Conservation (phyloP, 2,329 filamentous ascomycete genomes). For the Neofusicoccum ribis region DNA sequence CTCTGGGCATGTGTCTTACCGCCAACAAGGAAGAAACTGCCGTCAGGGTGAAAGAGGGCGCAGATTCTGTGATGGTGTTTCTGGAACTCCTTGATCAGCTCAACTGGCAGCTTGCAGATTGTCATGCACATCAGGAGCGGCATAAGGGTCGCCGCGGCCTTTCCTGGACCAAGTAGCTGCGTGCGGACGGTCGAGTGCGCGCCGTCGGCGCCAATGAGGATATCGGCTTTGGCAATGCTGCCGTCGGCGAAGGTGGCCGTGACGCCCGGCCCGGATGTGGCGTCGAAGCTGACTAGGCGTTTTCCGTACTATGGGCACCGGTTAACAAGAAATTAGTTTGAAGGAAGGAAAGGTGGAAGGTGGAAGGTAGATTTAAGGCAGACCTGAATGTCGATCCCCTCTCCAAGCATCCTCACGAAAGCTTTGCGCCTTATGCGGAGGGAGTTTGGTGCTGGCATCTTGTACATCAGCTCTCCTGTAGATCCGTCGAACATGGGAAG, state of each 20-base stretch:
- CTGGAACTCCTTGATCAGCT: slow-evolving; percentile 47
- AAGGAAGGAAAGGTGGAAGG: too few relatives aligned
- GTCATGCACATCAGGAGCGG: slow-evolving; percentile 48
- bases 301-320: slow-evolving; percentile 36
- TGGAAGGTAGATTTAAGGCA: not conserved
- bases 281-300: slow-evolving; percentile 35
- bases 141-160: slow-evolving; percentile 45
- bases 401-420: slow-evolving; percentile 32
- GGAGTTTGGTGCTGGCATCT: slow-evolving; percentile 30
- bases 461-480: slow-evolving; percentile 36
- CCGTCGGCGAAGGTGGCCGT: slow-evolving; percentile 39
- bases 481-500: slow-evolving; percentile 28
- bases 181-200: slow-evolving; percentile 21
- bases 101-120: slow-evolving; percentile 42
- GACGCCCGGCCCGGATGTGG: slow-evolving; percentile 32
- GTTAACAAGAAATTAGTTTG: too few relatives aligned
- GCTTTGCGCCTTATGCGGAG: slow-evolving; percentile 37
- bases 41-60: slow-evolving; percentile 45
- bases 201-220: slow-evolving; percentile 41
- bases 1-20: not conserved
- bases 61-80: slow-evolving; percentile 48
- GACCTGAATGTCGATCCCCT: slow-evolving; percentile 29
- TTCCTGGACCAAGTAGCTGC: slow-evolving; percentile 29
- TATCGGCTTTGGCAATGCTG: slow-evolving; percentile 28
- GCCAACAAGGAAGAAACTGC: slow-evolving; percentile 34